A percentile compares a stretch with the other conserved stretches of the same genome.
Evolutionary conservation across 176 grass and related monocot genomes (phyloP).

Genomic region (Raddia guianensis): DNA sequence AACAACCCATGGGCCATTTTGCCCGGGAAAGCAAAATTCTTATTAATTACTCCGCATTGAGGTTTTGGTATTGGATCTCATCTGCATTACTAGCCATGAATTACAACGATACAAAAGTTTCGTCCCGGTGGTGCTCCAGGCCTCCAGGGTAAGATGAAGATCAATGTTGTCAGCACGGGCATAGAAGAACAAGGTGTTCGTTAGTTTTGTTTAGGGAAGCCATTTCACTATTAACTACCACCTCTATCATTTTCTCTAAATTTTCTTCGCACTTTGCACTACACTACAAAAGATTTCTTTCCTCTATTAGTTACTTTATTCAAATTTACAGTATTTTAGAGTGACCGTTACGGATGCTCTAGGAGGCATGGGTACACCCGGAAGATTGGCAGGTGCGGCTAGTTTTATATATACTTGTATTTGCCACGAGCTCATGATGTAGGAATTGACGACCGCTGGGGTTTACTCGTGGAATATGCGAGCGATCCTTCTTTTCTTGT

Average conservation of each 20-base stretch:
- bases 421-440: not conserved
- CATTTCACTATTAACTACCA: not conserved
- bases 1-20: slow-evolving; percentile 6
- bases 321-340: too few relatives aligned
- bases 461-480: not conserved
- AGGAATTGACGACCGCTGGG: not conserved
- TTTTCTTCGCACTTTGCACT: too few relatives aligned
- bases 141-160: not conserved
- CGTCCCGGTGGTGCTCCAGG: not conserved
- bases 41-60: not conserved
- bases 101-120: slow-evolving; percentile 18
- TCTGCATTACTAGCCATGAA: slow-evolving; percentile 20
- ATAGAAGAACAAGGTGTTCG: slow-evolving; percentile 28
- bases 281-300: too few relatives aligned
- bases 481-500: not conserved
- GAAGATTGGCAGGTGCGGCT: not conserved
- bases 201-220: slow-evolving; percentile 11
- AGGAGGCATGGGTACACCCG: slow-evolving; percentile 11
- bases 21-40: slow-evolving; percentile 10
- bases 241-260: too few relatives aligned
- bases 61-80: slow-evolving; percentile 30
- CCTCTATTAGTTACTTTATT: too few relatives aligned
- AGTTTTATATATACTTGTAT: not conserved
- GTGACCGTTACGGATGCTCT: too few relatives aligned
- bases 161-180: slow-evolving; percentile 30